Percentiles rank a stretch among this genome's conserved stretches.
These are phyloP conservation scores for Trypanosoma caninum DNA, from an alignment of 208 protist species.

Conservation along the genomic window DNA sequence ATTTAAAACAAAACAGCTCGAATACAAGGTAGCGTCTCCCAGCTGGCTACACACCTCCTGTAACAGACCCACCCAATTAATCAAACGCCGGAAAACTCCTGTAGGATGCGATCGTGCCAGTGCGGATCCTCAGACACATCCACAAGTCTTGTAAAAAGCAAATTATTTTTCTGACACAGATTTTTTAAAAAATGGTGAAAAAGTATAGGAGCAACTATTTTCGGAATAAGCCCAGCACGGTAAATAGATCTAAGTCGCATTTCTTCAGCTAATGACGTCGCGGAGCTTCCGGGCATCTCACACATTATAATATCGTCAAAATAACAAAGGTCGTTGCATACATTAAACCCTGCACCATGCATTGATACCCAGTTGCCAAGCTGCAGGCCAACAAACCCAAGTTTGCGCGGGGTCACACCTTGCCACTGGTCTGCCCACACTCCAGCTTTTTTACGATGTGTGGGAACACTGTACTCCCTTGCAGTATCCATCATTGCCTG, in stretches of 20 bases:
- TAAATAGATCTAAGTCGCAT: constrained; percentile 21
- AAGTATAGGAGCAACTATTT: constrained; percentile 12
- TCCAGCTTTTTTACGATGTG: constrained; percentile 60
- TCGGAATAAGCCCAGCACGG: neutral
- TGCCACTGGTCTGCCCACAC: constrained; percentile 62
- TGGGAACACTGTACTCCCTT: constrained; percentile 47
- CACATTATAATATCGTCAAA: constrained; percentile 88
- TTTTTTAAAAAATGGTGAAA: constrained; percentile 36
- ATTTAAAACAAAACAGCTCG: neutral
- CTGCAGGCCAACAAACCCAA: constrained; percentile 83
- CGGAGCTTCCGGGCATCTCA: constrained; percentile 59
- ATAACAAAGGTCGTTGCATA: constrained; percentile 54
- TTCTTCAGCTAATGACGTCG: constrained; percentile 60
- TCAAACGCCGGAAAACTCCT: too few relatives aligned
- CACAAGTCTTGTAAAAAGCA: constrained; percentile 18
- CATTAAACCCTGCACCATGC: constrained; percentile 82
- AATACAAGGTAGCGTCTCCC: neutral
- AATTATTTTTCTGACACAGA: constrained; percentile 30
- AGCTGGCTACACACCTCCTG: neutral
- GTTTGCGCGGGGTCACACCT: constrained; percentile 37
- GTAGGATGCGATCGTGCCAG: constrained; percentile 32
- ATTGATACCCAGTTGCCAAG: constrained; percentile 88
- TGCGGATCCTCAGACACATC: constrained; percentile 26
- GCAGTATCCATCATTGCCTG: constrained; percentile 68
- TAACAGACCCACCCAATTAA: too few relatives aligned